Evolutionary conservation across 2,329 filamentous ascomycete genomes (phyloP), one percentile per base, ranked within the genome.

Genomic region (Sporothrix mexicana): DNA sequence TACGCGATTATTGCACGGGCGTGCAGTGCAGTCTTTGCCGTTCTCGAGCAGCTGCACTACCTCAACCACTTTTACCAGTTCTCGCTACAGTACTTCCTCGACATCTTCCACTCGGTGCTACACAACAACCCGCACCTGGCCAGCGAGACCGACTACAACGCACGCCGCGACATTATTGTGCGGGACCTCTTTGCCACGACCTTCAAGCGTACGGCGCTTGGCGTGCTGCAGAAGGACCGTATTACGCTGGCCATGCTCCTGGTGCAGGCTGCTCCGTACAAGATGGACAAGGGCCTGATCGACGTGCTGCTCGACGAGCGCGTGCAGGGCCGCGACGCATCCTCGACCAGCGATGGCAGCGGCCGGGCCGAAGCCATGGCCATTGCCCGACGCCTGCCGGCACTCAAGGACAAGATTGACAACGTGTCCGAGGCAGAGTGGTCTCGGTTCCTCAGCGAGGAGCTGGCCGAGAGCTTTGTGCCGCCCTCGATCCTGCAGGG

Each of bases 1-100:
- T 99, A 99, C 87, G 93, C 92, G 80, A 90, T 97, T 76, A 94
- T 99, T 82, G 96, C 96, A 72, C 90, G 91, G 78, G 95, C 96
- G 57, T 99, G 96, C 88, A 98, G 95, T 83, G 95, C 96, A 72
- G 95, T 99, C 57, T 99, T 98, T 81, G 94, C 97, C 45, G 93
- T 99, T 15, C 86, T 99, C 74, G 97, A 99, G 83, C 95, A 99
- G 81, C 88, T 99, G 73, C 95, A 98, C 82, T 97, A 98, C 80
- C 91, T 99, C 81, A 98, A 99, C 81, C 96, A 98, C 85, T 98
- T 98, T 84, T 99, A 99, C 82, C 97, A 98, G 81, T 99, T 99
- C 86, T 99, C 96, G 51, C 87, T 99, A 74, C 95, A 98, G 82
- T 99, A 97, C 83, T 99, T 99, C 84, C 88, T 97, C 72, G 93